phyloP scores from a whole-genome alignment of 2,329 filamentous ascomycete genomes.

The Fusarium nodosum region DNA sequence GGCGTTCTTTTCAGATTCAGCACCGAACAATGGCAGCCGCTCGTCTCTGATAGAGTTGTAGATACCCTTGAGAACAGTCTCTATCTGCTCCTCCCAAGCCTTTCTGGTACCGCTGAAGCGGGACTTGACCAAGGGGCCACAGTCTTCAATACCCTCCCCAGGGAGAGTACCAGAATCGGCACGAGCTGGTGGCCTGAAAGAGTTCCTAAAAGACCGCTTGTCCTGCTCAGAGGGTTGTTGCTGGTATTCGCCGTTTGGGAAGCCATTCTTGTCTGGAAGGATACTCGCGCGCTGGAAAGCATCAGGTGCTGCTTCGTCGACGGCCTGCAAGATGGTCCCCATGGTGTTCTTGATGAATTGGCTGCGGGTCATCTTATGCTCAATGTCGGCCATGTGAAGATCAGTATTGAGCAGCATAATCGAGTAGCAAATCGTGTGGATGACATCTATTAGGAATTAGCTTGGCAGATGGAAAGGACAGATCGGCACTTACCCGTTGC shows the following conservation, averaged over 20 bases:
- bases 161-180: constrained; percentile 58
- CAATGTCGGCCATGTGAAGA: constrained; percentile 93
- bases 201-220: constrained; percentile 60
- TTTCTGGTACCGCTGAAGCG: constrained; percentile 81
- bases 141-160: constrained; percentile 60
- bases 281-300: constrained; percentile 72
- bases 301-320: constrained; percentile 78
- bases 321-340: constrained; percentile 84
- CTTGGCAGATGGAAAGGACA: constrained; percentile 15
- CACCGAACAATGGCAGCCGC: constrained; percentile 87
- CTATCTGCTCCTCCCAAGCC: constrained; percentile 90
- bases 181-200: constrained; percentile 65
- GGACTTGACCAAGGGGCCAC: constrained; percentile 82
- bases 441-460: constrained; percentile 75
- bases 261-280: constrained; percentile 60
- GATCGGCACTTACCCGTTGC: constrained; percentile 72
- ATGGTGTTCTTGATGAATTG: constrained; percentile 98
- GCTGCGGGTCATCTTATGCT: constrained; percentile 93
- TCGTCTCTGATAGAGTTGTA: constrained; percentile 91
- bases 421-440: constrained; percentile 97
- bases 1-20: constrained; percentile 63
- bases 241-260: constrained; percentile 53
- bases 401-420: constrained; percentile 96
- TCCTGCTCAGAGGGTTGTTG: constrained; percentile 56
- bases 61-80: constrained; percentile 91